These are phyloP conservation scores for Exophiala phaeomuriformis DNA, from an alignment of 2,329 filamentous ascomycete genomes.

Conservation along the genomic window DNA sequence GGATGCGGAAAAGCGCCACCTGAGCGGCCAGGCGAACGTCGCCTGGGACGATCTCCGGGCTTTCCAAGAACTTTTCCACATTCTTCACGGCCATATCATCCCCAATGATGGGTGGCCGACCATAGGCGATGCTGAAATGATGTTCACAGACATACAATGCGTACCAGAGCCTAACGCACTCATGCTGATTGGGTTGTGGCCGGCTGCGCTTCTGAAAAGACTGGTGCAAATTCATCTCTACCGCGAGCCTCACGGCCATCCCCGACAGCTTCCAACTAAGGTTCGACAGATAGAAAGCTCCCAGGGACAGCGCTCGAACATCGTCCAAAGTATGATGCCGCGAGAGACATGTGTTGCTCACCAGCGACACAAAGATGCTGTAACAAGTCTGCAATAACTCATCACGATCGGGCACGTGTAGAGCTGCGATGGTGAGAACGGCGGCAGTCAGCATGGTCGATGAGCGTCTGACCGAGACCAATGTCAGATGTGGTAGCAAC, in stretches of 20 bases:
- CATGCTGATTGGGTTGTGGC: constrained; percentile 44
- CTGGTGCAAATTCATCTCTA: constrained; percentile 50
- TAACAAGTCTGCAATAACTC: constrained; percentile 49
- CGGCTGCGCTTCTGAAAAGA: constrained; percentile 44
- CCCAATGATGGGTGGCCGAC: constrained; percentile 50
- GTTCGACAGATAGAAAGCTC: constrained; percentile 56
- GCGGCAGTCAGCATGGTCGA: constrained; percentile 49
- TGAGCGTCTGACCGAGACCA: constrained; percentile 46
- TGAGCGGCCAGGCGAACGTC: constrained; percentile 53
- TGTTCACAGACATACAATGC: constrained; percentile 58
- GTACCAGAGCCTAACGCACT: constrained; percentile 55
- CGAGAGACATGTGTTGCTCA: constrained; percentile 50
- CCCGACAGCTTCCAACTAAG: constrained; percentile 56
- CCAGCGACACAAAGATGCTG: constrained; percentile 49
- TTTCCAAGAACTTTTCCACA: constrained; percentile 48
- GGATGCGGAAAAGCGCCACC: constrained; percentile 50
- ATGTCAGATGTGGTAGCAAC: constrained; percentile 42
- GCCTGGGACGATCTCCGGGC: constrained; percentile 44
- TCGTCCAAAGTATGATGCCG: constrained; percentile 52
- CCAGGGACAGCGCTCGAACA: constrained; percentile 52
- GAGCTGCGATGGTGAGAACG: constrained; percentile 50
- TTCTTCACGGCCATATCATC: constrained; percentile 52
- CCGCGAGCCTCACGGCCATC: constrained; percentile 50
- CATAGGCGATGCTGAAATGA: constrained; percentile 56
- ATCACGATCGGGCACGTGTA: constrained; percentile 50